A percentile compares a stretch with the other conserved stretches of the same genome.
Conservation (phyloP, 1,284 basidiomycete genomes). For the Apiotrichum akiyoshidainum region DNA sequence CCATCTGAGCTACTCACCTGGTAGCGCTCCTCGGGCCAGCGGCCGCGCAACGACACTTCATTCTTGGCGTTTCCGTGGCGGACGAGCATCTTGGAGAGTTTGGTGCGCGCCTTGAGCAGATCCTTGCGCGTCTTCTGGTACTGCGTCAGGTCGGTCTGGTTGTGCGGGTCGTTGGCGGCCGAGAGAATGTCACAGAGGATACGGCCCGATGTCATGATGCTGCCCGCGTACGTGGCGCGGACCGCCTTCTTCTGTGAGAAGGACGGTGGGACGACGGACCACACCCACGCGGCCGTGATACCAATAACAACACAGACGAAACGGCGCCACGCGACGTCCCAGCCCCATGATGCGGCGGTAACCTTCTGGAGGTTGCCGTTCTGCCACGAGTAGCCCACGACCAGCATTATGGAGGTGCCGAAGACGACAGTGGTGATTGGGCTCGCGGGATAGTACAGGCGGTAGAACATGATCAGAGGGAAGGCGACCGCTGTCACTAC, state of each 20-base stretch:
- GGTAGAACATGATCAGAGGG: constrained; percentile 57
- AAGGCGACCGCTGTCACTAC: constrained; percentile 67
- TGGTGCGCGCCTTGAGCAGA: constrained; percentile 38
- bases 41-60: constrained; percentile 47
- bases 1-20: constrained; percentile 1
- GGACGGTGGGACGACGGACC: constrained; percentile 50
- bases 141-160: constrained; percentile 23
- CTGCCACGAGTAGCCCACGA: constrained; percentile 61
- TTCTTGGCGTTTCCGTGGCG: constrained; percentile 47
- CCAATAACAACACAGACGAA: constrained; percentile 49
- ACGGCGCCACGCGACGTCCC: constrained; percentile 53
- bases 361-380: constrained; percentile 42
- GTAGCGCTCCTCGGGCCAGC: constrained; percentile 49
- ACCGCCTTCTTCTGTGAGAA: constrained; percentile 50
- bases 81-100: constrained; percentile 40
- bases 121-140: constrained; percentile 32
- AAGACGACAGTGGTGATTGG: constrained; percentile 70
- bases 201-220: constrained; percentile 47
- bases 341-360: constrained; percentile 49
- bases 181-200: constrained; percentile 51
- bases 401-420: constrained; percentile 66
- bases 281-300: constrained; percentile 45
- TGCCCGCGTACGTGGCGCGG: constrained; percentile 48
- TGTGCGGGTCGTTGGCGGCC: constrained; percentile 44
- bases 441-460: constrained; percentile 70